These are phyloP conservation scores for Hamiltosporidium magnivora DNA, from an alignment of 371 early-diverging fungal genomes.

Conservation along the genomic window DNA sequence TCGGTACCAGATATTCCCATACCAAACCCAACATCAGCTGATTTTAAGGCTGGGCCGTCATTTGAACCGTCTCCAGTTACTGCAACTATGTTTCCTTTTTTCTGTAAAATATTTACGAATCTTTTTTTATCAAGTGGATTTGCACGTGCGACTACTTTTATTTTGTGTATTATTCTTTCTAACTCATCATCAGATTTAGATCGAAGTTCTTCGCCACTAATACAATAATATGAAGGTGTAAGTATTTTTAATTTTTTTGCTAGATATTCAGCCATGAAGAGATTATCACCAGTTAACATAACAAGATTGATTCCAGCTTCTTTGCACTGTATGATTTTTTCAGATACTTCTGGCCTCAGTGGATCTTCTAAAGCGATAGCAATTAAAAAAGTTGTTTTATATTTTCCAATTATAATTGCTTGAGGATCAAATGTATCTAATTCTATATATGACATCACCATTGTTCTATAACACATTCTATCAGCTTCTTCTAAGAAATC, in stretches of 20 bases:
- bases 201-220: constrained; percentile 75
- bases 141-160: constrained; percentile 76
- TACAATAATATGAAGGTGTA: constrained; percentile 64
- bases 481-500: constrained; percentile 17
- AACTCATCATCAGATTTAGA: constrained; percentile 64
- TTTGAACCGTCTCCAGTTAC: constrained; percentile 92
- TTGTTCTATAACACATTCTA: constrained; percentile 6
- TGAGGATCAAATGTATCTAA: background rate
- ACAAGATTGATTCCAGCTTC: constrained; percentile 65
- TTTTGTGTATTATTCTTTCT: constrained; percentile 64
- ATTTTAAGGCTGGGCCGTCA: constrained; percentile 80
- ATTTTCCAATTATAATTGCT: background rate
- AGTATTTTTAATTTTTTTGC: constrained; percentile 72
- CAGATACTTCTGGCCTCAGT: constrained; percentile 61
- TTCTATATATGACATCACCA: constrained; percentile 13
- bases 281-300: constrained; percentile 84
- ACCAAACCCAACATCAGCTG: constrained; percentile 83
- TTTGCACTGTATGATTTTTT: constrained; percentile 61
- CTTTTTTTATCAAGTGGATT: constrained; percentile 80
- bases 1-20: constrained; percentile 92
- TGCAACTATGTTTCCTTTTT: constrained; percentile 74
- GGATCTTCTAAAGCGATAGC: constrained; percentile 72
- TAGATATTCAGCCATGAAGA: constrained; percentile 71
- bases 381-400: constrained; percentile 58
- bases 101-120: constrained; percentile 68